A percentile compares a stretch with the other conserved stretches of the same genome.
These are phyloP conservation scores for Botrytis pseudocinerea DNA, from an alignment of 2,329 filamentous ascomycete genomes.

Conservation along the genomic window DNA sequence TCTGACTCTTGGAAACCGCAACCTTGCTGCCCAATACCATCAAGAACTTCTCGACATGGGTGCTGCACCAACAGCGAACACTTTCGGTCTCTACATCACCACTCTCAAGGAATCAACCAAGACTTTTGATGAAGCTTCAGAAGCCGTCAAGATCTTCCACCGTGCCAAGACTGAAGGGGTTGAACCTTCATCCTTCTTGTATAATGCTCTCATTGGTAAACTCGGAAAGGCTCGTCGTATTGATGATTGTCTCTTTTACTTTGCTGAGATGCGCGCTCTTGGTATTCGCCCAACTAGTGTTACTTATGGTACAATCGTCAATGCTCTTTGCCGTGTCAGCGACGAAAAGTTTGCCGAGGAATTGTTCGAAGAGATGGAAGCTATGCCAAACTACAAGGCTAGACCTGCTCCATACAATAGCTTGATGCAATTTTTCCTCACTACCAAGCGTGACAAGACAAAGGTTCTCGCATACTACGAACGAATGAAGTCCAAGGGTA, in stretches of 20 bases:
- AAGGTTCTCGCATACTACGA: conserved; percentile 96
- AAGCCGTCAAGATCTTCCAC: conserved; percentile 96
- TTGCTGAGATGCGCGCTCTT: conserved; percentile 91
- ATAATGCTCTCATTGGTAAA: conserved; percentile 98
- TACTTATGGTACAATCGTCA: conserved; percentile 97
- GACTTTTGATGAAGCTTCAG: conserved; percentile 95
- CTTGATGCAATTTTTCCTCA: conserved; percentile 99
- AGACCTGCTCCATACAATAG: conserved; percentile 97
- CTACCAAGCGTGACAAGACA: conserved; percentile 90
- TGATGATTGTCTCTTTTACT: conserved; percentile 97
- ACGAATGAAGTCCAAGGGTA: conserved; percentile 84
- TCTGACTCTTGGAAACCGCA: conserved; percentile 77
- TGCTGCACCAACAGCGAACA: conserved; percentile 90
- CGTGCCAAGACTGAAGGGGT: conserved; percentile 92
- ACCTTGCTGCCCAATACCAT: conserved; percentile 81
- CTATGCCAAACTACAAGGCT: conserved; percentile 98
- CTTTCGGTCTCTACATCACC: conserved; percentile 98
- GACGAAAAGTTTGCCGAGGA: conserved; percentile 98
- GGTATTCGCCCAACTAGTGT: conserved; percentile 95
- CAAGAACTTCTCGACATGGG: conserved; percentile 90
- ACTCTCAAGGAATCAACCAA: conserved; percentile 95
- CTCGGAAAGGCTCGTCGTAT: conserved; percentile 96
- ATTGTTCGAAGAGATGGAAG: conserved; percentile 98
- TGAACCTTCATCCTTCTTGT: conserved; percentile 93
- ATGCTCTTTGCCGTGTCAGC: conserved; percentile 93